phyloP scores from a whole-genome alignment of 1,284 basidiomycete genomes.

The Vanrija humicola region DNA sequence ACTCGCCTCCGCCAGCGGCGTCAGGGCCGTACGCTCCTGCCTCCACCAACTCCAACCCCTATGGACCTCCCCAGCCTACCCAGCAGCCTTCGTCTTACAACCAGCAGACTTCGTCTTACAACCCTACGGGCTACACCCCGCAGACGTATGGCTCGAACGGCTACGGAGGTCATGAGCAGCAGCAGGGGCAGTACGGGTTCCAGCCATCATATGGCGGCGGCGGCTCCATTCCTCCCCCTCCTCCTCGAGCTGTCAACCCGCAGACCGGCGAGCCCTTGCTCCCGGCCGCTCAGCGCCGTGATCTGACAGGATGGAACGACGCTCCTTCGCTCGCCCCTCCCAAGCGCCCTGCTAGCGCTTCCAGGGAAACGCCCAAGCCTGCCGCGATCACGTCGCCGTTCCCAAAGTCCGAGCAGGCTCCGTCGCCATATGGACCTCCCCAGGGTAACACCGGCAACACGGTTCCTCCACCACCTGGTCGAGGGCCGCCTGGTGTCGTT shows the following conservation, averaged over 20 bases:
- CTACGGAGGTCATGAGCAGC: conserved; percentile 20
- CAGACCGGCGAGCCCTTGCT: conserved; percentile 28
- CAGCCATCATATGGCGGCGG: conserved; percentile 28
- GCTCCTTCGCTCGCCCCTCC: conserved; percentile 51
- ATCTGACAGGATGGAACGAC: conserved; percentile 88
- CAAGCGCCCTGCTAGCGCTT: conserved; percentile 57
- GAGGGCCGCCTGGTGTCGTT: conserved; percentile 35
- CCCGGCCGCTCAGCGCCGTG: conserved; percentile 50
- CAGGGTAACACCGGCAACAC: conserved; percentile 13
- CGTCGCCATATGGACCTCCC: conserved; percentile 29
- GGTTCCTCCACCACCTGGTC: conserved; percentile 32
- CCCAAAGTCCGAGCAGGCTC: conserved; percentile 58
- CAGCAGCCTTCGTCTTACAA: conserved; percentile 4
- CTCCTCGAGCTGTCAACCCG: conserved; percentile 17
- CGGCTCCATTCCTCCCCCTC: conserved; percentile 48
- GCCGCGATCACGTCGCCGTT: conserved; percentile 81
- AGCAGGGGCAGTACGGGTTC: conserved; percentile 29
- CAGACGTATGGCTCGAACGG: conserved; percentile 27
- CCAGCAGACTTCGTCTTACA: conserved; percentile 3
- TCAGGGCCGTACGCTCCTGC: conserved; percentile 27
- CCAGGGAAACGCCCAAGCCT: conserved; percentile 54
- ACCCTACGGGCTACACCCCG: conserved; percentile 1
- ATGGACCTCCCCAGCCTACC: conserved; percentile 16
- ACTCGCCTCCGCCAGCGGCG: conserved; percentile 10
- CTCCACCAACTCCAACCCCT: conserved; percentile 19